phyloP scores from a whole-genome alignment of 2,329 filamentous ascomycete genomes.

The Cordyceps fumosorosea region DNA sequence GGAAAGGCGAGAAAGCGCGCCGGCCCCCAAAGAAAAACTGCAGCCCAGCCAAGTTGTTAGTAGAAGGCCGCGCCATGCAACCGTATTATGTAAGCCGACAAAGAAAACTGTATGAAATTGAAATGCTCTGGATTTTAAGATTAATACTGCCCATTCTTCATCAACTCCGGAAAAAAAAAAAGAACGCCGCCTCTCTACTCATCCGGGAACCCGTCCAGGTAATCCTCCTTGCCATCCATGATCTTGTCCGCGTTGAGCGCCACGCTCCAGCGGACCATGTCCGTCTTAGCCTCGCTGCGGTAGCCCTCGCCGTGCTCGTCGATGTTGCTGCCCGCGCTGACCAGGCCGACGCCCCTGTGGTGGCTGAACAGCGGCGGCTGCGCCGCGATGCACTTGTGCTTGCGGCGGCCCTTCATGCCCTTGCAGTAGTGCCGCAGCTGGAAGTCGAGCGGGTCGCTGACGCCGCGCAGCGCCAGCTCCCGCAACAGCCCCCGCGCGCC shows the following conservation, averaged over 20 bases:
- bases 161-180: no score
- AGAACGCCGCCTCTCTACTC: no score
- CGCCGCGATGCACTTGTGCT: slow-evolving; percentile 32
- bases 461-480: slow-evolving; percentile 27
- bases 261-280: slow-evolving; percentile 14
- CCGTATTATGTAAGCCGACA: no score
- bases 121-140: no score
- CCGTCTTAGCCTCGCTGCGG: slow-evolving; percentile 18
- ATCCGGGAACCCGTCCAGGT: background rate
- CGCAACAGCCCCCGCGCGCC: slow-evolving; percentile 35
- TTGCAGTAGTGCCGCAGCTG: slow-evolving; percentile 40
- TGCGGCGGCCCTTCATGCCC: slow-evolving; percentile 25
- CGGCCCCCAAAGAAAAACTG: no score
- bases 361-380: slow-evolving; percentile 39
- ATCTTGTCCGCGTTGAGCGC: slow-evolving; percentile 7
- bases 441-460: slow-evolving; percentile 35
- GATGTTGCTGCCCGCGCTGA: slow-evolving; percentile 29
- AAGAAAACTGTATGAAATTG: no score
- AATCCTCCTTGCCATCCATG: slow-evolving; percentile 6
- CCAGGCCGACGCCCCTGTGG: slow-evolving; percentile 32
- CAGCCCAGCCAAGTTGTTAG: no score
- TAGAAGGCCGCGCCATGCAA: no score
- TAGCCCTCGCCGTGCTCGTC: slow-evolving; percentile 24
- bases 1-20: no score
- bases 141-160: no score